Evolutionary conservation across 2,329 filamentous ascomycete species (phyloP), one percentile per base, ranked within the genome.

Genomic region (Fusarium torreyae): DNA sequence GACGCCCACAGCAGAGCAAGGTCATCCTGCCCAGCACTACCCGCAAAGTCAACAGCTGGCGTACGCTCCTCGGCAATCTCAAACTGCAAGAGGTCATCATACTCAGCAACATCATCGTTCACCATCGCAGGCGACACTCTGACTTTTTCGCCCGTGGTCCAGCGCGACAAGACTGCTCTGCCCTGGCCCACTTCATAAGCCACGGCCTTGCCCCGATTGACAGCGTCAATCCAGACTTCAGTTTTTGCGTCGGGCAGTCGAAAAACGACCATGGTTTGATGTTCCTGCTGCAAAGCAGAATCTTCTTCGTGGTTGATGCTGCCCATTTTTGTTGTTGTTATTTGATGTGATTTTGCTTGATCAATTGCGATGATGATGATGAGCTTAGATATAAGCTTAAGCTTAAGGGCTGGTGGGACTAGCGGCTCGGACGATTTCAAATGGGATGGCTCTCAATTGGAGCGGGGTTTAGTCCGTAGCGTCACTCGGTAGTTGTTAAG

Each of bases 61-160:
- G 60, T 63, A 13, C 50, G 50, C 44, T 45, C 46, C 7, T 48
- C 34, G 36, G 33, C 14, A 7, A 63, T 46, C 13, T 68, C 61
- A 14, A 63, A 39, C 17, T 63, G 17, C 58, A 40, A 20, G 34
- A 42, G 3, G 44, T 33, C 10, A 24, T 34, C 57, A 43, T 17
- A 54, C 63, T 58, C 45, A 34, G 43, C 51, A 7, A n/a, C 31
- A 15, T 67, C 53, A 7, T 67, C 64, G 1, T 68, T 68, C 39
- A 67, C 44, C 64, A 67, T 67, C 1, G 57, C 46, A 5, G 64
- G 64, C 2, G 64, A 67, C n/a, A 53, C 34, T 43, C 64, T 53
- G 2, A 51, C 50, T 22, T 68, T 15, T 10, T 40, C 18, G 4
- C 20, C 51, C 3, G 42, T 45, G 53, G 66, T 26, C 61, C 49